Conservation (phyloP, 371 early-diverging fungal species). For the Batkoa obscura region DNA sequence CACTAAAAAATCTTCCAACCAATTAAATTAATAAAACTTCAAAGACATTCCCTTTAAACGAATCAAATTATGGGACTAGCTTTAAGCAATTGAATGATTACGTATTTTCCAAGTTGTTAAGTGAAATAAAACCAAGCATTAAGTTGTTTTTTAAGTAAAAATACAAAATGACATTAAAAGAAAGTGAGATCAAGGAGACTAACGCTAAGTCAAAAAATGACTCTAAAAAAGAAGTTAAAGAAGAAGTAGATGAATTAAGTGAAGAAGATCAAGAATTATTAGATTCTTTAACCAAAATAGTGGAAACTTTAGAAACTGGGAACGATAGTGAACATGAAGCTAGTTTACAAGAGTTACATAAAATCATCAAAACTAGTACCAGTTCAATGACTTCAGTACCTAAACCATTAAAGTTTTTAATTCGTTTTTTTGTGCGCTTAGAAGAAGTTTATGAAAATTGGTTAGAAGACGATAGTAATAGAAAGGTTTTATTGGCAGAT, state of each 20-base stretch:
- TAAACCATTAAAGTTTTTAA: conserved; percentile 89
- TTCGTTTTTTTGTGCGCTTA: conserved; percentile 63
- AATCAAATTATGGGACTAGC: too few species aligned
- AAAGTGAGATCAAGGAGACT: too few species aligned
- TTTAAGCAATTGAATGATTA: too few species aligned
- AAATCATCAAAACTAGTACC: conserved; percentile 78
- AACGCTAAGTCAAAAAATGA: too few species aligned
- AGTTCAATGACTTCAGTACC: conserved; percentile 97
- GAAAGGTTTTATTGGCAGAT: conserved; percentile 51
- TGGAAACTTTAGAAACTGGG: conserved; percentile 30
- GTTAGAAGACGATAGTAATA: not conserved
- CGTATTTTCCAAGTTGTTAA: too few species aligned
- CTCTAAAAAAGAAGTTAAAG: not conserved
- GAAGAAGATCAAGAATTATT: conserved; percentile 7
- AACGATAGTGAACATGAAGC: conserved; percentile 56
- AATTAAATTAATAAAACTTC: too few species aligned
- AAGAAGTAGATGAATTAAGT: not conserved
- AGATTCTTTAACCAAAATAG: not conserved
- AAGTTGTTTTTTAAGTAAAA: too few species aligned
- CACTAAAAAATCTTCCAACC: too few species aligned
- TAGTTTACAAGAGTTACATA: conserved; percentile 70
- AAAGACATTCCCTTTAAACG: too few species aligned
- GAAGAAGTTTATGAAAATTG: conserved; percentile 39
- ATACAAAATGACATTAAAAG: too few species aligned
- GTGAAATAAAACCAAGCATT: too few species aligned